These are phyloP conservation scores for Candida suzukii DNA, from an alignment of 805 yeast species.

Conservation along the genomic window DNA sequence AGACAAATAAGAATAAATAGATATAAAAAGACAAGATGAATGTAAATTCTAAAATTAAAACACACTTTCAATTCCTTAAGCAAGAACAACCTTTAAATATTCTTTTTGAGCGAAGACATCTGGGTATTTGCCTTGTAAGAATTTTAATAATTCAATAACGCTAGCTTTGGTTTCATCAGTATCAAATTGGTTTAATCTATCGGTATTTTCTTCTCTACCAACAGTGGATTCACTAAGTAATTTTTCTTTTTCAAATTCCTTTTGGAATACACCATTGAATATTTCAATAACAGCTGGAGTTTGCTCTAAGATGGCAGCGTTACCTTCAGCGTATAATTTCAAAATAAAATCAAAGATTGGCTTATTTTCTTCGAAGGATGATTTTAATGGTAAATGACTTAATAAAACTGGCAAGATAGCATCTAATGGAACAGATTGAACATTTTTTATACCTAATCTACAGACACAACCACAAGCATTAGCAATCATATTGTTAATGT, in stretches of 20 bases:
- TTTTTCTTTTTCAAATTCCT: conserved; percentile 68
- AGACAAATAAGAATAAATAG: background rate
- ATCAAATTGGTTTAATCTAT: conserved; percentile 72
- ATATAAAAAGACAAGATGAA: background rate
- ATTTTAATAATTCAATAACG: conserved; percentile 66
- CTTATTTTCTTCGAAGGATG: conserved; percentile 87
- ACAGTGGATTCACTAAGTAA: conserved; percentile 67
- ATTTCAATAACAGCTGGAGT: conserved; percentile 61
- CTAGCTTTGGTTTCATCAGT: conserved; percentile 55
- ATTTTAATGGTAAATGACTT: conserved; percentile 74
- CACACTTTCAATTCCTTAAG: conserved; percentile 7
- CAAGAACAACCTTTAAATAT: conserved; percentile 36
- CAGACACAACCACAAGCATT: conserved; percentile 98
- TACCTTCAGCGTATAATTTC: conserved; percentile 59
- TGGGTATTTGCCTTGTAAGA: conserved; percentile 55
- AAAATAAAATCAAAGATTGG: conserved; percentile 80
- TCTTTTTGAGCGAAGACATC: conserved; percentile 55
- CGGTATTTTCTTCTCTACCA: conserved; percentile 81
- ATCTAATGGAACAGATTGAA: conserved; percentile 65
- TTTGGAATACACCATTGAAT: conserved; percentile 63
- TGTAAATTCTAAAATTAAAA: background rate
- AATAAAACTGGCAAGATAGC: conserved; percentile 71
- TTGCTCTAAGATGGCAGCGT: conserved; percentile 44
- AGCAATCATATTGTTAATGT: conserved; percentile 77
- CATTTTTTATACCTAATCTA: conserved; percentile 74